phyloP scores from a whole-genome alignment of 176 grass and related monocot species.

The Musa itinerans region DNA sequence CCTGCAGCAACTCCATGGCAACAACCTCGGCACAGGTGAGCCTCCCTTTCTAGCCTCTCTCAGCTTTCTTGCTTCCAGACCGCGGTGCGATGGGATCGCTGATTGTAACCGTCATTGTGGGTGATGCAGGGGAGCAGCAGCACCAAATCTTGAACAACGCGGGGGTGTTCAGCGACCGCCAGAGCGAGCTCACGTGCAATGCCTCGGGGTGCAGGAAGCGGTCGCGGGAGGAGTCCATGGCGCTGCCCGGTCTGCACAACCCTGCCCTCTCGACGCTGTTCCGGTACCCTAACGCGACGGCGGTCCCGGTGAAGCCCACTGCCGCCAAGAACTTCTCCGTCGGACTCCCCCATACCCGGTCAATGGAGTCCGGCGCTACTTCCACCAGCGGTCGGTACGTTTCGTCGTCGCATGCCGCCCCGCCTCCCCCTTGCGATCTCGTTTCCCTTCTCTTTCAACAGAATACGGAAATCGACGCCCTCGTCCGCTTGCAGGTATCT shows the following conservation, averaged over 20 bases:
- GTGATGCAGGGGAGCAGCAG: slow-evolving; percentile 4
- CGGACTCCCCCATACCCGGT: background rate
- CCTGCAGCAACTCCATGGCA: background rate
- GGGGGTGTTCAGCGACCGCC: slow-evolving; percentile 26
- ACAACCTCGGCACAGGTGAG: background rate
- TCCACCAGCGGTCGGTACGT: slow-evolving; percentile 31
- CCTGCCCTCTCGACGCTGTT: slow-evolving; percentile 4
- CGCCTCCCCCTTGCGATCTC: slow-evolving; percentile 16
- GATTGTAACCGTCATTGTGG: background rate
- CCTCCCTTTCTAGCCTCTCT: too few relatives aligned
- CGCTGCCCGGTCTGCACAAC: background rate
- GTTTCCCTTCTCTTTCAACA: slow-evolving; percentile 43
- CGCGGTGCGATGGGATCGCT: too few relatives aligned
- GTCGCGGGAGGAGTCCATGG: slow-evolving; percentile 1
- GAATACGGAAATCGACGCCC: slow-evolving; percentile 41
- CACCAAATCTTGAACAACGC: background rate
- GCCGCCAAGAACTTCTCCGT: background rate
- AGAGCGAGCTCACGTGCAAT: slow-evolving; percentile 47
- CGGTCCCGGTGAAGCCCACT: background rate
- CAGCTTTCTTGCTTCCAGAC: too few relatives aligned
- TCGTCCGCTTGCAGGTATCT: slow-evolving; percentile 47
- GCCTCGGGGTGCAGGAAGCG: slow-evolving; percentile 8
- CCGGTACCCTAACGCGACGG: background rate
- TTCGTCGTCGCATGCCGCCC: background rate
- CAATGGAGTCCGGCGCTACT: slow-evolving; percentile 9